Conservation (phyloP, 2,329 filamentous ascomycete genomes). For the Aspergillus oerlinghausenensis region DNA sequence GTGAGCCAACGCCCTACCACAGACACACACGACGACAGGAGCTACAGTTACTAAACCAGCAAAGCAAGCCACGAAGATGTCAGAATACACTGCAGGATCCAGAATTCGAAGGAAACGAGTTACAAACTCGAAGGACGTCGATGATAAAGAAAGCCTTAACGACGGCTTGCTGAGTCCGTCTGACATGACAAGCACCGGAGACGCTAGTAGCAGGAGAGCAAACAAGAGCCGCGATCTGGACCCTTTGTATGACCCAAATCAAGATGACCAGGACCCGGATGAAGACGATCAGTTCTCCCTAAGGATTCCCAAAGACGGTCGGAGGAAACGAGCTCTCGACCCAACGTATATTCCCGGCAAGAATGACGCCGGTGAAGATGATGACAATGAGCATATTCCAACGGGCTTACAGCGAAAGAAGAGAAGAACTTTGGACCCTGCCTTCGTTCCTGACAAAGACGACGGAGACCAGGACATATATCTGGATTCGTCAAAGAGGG, state of each 20-base stretch:
- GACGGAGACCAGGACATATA: not conserved
- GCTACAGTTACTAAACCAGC: not conserved
- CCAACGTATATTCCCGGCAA: not conserved
- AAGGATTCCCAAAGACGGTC: not conserved
- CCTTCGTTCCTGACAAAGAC: slow-evolving; percentile 1
- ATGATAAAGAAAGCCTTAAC: not conserved
- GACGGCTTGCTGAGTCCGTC: not conserved
- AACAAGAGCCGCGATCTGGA: not conserved
- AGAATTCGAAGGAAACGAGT: not conserved
- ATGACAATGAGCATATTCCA: slow-evolving; percentile 4
- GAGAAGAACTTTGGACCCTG: slow-evolving; percentile 1
- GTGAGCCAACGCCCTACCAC: not conserved
- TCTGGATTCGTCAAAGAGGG: not conserved
- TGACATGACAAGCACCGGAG: not conserved
- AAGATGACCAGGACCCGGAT: not conserved
- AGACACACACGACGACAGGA: not conserved
- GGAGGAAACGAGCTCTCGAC: slow-evolving; percentile 3
- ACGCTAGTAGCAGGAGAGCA: not conserved
- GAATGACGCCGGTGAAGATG: not conserved
- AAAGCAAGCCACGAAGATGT: not conserved
- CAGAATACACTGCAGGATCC: not conserved
- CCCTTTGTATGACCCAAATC: not conserved
- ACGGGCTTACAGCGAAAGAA: not conserved
- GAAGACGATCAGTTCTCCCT: not conserved
- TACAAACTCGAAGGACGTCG: not conserved